These are phyloP conservation scores for Pseudocercospora macadamiae DNA, from an alignment of 2,329 filamentous ascomycete species.

Conservation along the genomic window DNA sequence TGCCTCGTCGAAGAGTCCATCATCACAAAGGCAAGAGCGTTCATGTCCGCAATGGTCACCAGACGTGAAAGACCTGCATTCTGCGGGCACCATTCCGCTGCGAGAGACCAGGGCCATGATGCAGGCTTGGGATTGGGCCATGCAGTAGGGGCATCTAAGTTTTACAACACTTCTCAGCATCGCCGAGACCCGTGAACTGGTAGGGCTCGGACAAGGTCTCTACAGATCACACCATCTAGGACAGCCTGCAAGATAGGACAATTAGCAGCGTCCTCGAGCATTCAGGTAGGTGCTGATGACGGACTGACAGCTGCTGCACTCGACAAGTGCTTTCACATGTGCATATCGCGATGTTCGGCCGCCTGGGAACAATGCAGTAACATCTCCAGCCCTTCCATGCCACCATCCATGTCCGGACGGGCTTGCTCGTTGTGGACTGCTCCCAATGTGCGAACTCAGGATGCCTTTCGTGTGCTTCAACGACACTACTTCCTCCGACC, in stretches of 20 bases:
- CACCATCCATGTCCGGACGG: not conserved
- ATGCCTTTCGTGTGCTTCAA: not conserved
- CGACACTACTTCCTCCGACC: not conserved
- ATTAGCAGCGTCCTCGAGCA: too few species aligned
- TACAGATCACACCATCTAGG: not conserved
- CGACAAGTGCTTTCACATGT: too few species aligned
- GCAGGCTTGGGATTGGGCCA: too few species aligned
- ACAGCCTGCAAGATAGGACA: not conserved
- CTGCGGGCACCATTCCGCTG: not conserved
- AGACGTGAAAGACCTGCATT: too few species aligned
- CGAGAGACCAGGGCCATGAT: not conserved
- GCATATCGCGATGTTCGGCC: too few species aligned
- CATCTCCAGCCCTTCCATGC: not conserved
- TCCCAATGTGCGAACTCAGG: not conserved
- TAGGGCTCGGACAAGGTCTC: not conserved
- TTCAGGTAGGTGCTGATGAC: too few species aligned
- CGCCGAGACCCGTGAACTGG: not conserved
- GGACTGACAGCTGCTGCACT: too few species aligned
- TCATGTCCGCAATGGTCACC: too few species aligned
- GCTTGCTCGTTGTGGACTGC: not conserved
- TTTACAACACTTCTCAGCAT: not conserved
- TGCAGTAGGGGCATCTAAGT: not conserved
- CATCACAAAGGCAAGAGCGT: too few species aligned
- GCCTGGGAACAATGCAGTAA: not conserved
- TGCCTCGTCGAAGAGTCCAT: too few species aligned